Evolutionary conservation across 1,284 basidiomycete genomes (phyloP).

Genomic region (Phaffia rhodozyma): DNA sequence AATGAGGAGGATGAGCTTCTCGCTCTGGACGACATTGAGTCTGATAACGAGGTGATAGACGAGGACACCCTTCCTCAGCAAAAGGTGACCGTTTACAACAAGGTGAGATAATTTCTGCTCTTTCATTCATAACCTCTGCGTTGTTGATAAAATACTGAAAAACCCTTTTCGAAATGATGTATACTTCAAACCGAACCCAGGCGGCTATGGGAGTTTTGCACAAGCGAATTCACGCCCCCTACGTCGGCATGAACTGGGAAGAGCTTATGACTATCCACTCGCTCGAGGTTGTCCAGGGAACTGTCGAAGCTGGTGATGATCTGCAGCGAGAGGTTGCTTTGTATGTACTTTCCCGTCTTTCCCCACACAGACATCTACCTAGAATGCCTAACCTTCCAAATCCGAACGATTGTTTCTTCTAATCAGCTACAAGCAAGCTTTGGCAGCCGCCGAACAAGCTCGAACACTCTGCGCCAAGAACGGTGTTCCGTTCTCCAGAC

Average conservation of each 20-base stretch:
- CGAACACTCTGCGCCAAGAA: constrained; percentile 58
- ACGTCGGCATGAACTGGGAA: constrained; percentile 60
- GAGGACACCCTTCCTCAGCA: constrained; percentile 63
- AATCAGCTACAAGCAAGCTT: constrained; percentile 83
- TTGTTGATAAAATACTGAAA: neutral
- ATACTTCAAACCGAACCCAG: constrained; percentile 35
- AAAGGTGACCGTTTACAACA: constrained; percentile 72
- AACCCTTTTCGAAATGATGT: neutral
- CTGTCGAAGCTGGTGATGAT: constrained; percentile 58
- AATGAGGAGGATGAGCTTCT: constrained; percentile 39
- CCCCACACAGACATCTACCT: neutral
- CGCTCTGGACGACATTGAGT: constrained; percentile 57
- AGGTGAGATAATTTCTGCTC: constrained; percentile 39
- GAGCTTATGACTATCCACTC: constrained; percentile 69
- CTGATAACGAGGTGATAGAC: constrained; percentile 45
- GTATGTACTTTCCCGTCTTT: constrained; percentile 42
- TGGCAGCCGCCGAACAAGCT: constrained; percentile 66
- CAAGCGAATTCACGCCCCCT: constrained; percentile 61
- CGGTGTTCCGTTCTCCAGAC: constrained; percentile 76
- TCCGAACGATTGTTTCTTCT: neutral
- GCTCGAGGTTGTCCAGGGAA: constrained; percentile 59
- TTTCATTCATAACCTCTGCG: neutral
- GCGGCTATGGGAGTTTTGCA: constrained; percentile 68
- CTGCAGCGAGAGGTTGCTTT: constrained; percentile 88
- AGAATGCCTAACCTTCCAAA: neutral